These are phyloP conservation scores for Saccharomyces pastorianus DNA, from an alignment of 1,139 yeast species.

Conservation along the genomic window DNA sequence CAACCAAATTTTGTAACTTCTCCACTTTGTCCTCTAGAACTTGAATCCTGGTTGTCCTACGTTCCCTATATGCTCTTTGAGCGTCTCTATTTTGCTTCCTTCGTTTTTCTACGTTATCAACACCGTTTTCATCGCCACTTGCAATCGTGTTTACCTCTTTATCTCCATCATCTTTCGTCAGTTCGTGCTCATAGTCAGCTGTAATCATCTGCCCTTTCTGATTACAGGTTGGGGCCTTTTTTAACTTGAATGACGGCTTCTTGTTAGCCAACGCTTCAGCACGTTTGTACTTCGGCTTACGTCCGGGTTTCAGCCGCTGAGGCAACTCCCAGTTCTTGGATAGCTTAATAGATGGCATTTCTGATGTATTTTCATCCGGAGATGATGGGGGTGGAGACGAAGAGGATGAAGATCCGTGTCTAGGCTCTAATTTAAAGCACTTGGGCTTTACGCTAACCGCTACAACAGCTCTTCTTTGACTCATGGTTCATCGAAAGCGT, in stretches of 20 bases:
- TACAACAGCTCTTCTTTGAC: neutral
- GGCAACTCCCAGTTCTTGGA: conserved; percentile 19
- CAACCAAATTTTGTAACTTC: conserved; percentile 57
- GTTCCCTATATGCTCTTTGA: conserved; percentile 67
- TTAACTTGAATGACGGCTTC: neutral
- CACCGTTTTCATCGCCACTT: conserved; percentile 15
- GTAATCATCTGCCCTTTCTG: neutral
- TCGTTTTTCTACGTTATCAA: conserved; percentile 63
- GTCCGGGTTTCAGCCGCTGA: conserved; percentile 14
- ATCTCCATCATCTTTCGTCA: neutral
- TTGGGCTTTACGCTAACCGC: conserved; percentile 2
- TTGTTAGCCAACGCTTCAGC: neutral
- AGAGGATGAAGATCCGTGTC: neutral
- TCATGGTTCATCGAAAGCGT: neutral
- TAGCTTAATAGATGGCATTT: conserved; percentile 12
- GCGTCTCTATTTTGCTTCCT: conserved; percentile 95
- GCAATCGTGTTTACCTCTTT: neutral
- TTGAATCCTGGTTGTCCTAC: conserved; percentile 36
- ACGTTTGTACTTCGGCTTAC: conserved; percentile 7
- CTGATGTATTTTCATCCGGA: neutral
- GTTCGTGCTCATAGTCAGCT: neutral
- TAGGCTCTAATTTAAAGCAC: conserved; percentile 11
- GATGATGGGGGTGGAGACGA: neutral
- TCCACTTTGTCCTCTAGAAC: conserved; percentile 58
- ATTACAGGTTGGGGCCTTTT: neutral